phyloP scores from a whole-genome alignment of 2,329 filamentous ascomycete species.

The Sclerotinia nivalis region DNA sequence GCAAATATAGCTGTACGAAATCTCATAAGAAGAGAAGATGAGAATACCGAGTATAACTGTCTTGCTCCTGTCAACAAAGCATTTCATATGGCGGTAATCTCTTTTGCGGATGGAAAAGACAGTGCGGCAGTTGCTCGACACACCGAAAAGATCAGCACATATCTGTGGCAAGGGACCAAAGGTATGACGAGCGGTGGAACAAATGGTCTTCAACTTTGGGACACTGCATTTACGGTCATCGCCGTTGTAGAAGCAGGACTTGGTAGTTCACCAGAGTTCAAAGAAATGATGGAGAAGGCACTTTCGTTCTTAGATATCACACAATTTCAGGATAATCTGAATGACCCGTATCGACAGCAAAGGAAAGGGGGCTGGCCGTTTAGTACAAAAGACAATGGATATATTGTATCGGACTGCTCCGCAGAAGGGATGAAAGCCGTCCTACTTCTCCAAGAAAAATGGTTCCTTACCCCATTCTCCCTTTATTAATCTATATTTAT shows the following conservation, averaged over 20 bases:
- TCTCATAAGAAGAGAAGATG: slow-evolving; percentile 6
- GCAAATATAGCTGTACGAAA: neutral
- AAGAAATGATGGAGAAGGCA: slow-evolving; percentile 1
- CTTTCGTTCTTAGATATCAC: slow-evolving; percentile 7
- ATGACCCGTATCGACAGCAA: slow-evolving; percentile 15
- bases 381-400: slow-evolving; percentile 12
- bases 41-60: slow-evolving; percentile 2
- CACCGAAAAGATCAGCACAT: neutral
- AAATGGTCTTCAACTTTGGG: slow-evolving; percentile 15
- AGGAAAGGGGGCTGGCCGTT: slow-evolving; percentile 16
- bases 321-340: slow-evolving; percentile 3
- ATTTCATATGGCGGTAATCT: slow-evolving; percentile 7
- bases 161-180: slow-evolving; percentile 6
- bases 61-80: slow-evolving; percentile 11
- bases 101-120: slow-evolving; percentile 1
- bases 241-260: slow-evolving; percentile 9
- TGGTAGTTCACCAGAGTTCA: neutral
- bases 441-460: slow-evolving; percentile 11
- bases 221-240: slow-evolving; percentile 10
- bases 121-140: neutral
- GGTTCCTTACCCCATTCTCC: neutral
- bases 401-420: neutral
- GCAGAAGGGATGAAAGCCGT: slow-evolving; percentile 11
- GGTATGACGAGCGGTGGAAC: slow-evolving; percentile 6
- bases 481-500: neutral